Percentiles rank a stretch among this genome's conserved stretches.
phyloP scores from a whole-genome alignment of 371 early-diverging fungal species.

The Zychaea mexicana region DNA sequence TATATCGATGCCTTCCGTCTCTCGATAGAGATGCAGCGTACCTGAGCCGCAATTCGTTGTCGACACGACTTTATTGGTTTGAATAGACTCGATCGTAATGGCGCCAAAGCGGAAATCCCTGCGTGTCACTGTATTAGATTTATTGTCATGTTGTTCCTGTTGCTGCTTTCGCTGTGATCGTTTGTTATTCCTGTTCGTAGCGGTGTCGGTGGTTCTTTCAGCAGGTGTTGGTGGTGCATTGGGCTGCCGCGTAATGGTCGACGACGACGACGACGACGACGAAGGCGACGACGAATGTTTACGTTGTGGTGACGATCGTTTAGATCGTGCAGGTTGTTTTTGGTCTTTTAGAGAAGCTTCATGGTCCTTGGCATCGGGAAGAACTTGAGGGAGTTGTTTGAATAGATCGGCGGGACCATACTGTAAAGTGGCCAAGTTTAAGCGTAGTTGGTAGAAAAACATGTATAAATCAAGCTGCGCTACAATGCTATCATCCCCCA shows the following conservation, averaged over 20 bases:
- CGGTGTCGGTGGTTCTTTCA: neutral
- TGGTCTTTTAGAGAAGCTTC: neutral
- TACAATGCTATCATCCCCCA: too few species aligned
- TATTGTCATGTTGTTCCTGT: neutral
- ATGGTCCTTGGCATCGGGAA: neutral
- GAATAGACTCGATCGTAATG: neutral
- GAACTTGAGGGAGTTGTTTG: neutral
- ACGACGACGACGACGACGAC: neutral
- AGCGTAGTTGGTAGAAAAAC: neutral
- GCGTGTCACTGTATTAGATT: neutral
- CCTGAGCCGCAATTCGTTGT: constrained; percentile 40
- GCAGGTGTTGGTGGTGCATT: constrained; percentile 8
- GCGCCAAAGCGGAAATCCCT: neutral
- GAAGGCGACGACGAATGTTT: too few species aligned
- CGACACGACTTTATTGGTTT: neutral
- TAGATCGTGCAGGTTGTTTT: neutral
- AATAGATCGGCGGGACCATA: neutral
- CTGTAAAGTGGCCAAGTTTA: neutral
- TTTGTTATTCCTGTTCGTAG: neutral
- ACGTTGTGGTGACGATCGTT: neutral
- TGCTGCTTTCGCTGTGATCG: neutral
- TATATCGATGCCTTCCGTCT: constrained; percentile 32
- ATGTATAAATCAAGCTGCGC: too few species aligned
- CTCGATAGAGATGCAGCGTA: constrained; percentile 73
- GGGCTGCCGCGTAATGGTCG: neutral